Conservation (phyloP, 306 rosid species). For the Herpetospermum pedunculosum region DNA sequence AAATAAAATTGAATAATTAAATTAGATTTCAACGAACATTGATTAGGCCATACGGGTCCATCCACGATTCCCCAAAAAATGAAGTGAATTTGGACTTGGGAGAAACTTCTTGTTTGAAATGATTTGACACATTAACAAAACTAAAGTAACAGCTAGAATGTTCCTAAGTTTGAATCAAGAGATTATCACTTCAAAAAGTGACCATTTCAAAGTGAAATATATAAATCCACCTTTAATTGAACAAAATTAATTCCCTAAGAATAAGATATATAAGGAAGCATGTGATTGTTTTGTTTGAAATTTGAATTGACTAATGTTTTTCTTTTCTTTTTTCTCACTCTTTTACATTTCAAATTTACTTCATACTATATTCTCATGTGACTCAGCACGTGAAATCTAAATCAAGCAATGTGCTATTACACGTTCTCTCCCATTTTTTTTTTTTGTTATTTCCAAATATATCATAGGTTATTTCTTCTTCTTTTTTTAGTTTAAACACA, state of each 20-base stretch:
- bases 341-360: not conserved
- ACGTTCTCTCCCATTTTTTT: no score
- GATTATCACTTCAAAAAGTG: no score
- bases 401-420: not conserved
- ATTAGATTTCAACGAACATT: not conserved
- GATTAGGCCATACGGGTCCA: not conserved
- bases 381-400: not conserved
- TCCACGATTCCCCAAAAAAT: not conserved
- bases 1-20: not conserved
- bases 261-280: no score
- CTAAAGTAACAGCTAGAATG: not conserved
- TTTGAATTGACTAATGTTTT: no score
- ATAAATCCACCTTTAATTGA: no score
- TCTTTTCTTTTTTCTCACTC: not conserved
- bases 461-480: not conserved
- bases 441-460: not conserved
- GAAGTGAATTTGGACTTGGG: conserved; percentile 1
- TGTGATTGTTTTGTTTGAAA: not conserved
- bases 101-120: not conserved
- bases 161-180: not conserved
- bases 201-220: no score
- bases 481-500: not conserved
- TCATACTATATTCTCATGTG: not conserved
- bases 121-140: not conserved
- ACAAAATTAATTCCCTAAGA: no score